Conservation (phyloP, 495 filamentous ascomycete species). For the Xylaria sp. region DNA sequence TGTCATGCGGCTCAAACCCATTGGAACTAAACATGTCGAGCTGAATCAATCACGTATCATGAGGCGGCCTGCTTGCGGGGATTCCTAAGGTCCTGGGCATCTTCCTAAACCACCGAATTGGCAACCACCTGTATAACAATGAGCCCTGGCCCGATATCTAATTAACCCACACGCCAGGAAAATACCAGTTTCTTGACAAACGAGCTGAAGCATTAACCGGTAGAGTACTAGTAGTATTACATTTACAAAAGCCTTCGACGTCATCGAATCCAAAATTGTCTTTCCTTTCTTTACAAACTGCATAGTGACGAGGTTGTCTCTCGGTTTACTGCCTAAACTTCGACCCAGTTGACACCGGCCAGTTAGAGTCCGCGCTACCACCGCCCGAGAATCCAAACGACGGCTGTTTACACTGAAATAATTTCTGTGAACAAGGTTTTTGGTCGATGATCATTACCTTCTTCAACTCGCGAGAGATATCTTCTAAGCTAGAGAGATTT, state of each 20-base stretch:
- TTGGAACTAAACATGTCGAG: not conserved
- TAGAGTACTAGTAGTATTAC: not conserved
- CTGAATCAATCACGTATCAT: not conserved
- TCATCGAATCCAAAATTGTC: constrained; percentile 15
- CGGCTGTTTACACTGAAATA: not conserved
- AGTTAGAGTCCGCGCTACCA: not conserved
- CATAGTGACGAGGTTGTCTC: not conserved
- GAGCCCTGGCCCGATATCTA: constrained; percentile 10
- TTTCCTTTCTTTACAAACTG: constrained; percentile 5
- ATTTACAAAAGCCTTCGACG: constrained; percentile 20
- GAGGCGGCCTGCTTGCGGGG: constrained; percentile 4
- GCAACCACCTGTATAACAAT: not conserved
- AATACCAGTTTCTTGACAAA: not conserved
- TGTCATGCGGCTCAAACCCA: not conserved
- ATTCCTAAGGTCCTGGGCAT: not conserved
- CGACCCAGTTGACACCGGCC: not conserved
- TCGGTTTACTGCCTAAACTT: not conserved
- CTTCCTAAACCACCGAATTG: not conserved
- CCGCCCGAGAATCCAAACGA: not conserved
- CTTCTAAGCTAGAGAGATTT: not conserved
- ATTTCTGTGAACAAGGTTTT: constrained; percentile 15
- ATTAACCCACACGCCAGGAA: constrained; percentile 8
- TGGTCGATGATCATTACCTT: constrained; percentile 22
- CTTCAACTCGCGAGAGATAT: not conserved
- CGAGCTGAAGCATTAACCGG: not conserved